These are phyloP conservation scores for Colletotrichum sojae DNA, from an alignment of 2,329 filamentous ascomycete species.

Conservation along the genomic window DNA sequence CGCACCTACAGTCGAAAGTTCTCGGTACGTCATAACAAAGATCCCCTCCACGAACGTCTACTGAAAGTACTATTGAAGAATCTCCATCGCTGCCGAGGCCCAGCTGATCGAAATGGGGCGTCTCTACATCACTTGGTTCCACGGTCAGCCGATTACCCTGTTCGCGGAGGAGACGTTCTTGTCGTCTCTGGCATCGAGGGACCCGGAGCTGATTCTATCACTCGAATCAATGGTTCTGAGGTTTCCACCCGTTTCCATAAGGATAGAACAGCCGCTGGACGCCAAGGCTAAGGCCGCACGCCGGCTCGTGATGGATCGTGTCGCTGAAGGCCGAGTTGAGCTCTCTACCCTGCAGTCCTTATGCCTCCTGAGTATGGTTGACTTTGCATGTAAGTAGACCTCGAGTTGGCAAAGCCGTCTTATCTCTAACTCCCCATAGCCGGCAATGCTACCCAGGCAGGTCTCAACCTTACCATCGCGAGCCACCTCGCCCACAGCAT, in stretches of 20 bases:
- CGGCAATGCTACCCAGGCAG: constrained; percentile 44
- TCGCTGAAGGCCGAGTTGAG: constrained; percentile 52
- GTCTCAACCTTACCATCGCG: constrained; percentile 44
- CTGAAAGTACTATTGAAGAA: not conserved
- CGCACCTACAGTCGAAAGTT: accelerated
- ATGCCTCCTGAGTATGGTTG: constrained; percentile 54
- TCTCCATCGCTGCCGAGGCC: not conserved
- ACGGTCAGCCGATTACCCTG: constrained; percentile 64
- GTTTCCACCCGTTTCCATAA: constrained; percentile 49
- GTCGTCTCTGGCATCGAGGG: constrained; percentile 53
- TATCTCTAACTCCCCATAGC: constrained; percentile 35
- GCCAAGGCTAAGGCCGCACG: constrained; percentile 31
- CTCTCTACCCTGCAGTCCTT: constrained; percentile 56
- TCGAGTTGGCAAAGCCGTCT: not conserved
- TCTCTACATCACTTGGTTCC: constrained; percentile 61
- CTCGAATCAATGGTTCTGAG: constrained; percentile 58
- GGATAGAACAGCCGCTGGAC: not conserved
- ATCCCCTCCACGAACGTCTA: not conserved
- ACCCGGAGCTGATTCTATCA: constrained; percentile 52
- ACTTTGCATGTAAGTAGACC: constrained; percentile 51
- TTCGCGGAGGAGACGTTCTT: constrained; percentile 60
- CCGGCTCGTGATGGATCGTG: constrained; percentile 49
- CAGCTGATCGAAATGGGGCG: constrained; percentile 9
- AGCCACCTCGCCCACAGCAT: constrained; percentile 44
- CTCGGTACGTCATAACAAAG: not conserved